Conservation (phyloP, 805 yeast genomes). For the Metschnikowia similis region DNA sequence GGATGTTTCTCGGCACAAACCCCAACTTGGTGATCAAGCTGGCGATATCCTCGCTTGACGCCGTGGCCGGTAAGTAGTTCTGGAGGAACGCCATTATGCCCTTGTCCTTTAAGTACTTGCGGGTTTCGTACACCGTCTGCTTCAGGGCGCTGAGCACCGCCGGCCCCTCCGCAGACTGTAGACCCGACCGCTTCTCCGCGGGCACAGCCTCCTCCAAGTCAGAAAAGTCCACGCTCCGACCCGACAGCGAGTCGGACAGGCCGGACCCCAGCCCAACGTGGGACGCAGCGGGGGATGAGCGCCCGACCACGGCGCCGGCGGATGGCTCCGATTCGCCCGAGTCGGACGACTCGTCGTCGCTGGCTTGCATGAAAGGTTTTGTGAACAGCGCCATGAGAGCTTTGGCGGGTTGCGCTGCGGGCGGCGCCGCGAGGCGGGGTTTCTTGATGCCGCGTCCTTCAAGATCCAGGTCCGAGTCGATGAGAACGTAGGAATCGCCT, state of each 20-base stretch:
- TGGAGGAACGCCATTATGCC: constrained; percentile 63
- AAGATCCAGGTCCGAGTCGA: constrained; percentile 17
- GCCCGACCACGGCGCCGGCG: no score
- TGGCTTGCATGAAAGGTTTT: constrained; percentile 16
- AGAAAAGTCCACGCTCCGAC: constrained; percentile 5
- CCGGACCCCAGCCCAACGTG: background rate
- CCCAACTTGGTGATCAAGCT: constrained; percentile 62
- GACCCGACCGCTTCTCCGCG: background rate
- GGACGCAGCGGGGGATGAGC: background rate
- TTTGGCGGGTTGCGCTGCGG: background rate
- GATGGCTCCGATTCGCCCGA: background rate
- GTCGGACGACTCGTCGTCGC: constrained; percentile 5
- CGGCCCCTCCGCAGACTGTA: background rate
- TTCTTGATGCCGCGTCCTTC: constrained; percentile 9
- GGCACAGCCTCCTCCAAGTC: constrained; percentile 12
- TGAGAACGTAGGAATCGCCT: constrained; percentile 9
- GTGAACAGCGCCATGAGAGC: constrained; percentile 10
- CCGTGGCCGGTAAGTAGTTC: constrained; percentile 56
- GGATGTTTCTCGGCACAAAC: constrained; percentile 37
- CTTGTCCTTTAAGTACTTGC: constrained; percentile 48
- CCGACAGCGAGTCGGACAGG: constrained; percentile 4
- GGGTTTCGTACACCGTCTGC: constrained; percentile 21
- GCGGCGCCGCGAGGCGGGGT: constrained; percentile 2
- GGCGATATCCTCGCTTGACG: constrained; percentile 54
- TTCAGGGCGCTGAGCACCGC: background rate